Evolutionary conservation across 2,329 filamentous ascomycete genomes (phyloP).

Genomic region (Fusarium veterinarium): DNA sequence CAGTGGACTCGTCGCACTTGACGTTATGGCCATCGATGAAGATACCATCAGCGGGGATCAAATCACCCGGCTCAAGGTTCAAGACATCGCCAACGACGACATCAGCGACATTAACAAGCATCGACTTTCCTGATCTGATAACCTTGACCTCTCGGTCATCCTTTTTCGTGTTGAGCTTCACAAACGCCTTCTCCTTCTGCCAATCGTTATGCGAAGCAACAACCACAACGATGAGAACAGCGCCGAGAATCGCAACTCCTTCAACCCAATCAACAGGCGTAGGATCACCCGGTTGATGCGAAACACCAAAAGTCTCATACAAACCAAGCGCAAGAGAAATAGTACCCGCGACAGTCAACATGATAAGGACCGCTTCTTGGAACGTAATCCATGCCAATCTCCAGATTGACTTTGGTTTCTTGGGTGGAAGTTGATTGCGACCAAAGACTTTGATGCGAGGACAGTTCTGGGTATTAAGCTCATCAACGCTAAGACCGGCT

Average conservation of each 20-base stretch:
- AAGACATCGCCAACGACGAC: conserved; percentile 18
- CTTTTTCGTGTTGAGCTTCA: conserved; percentile 26
- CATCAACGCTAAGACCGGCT: conserved; percentile 25
- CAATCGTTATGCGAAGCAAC: conserved; percentile 26
- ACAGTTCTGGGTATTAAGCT: neutral
- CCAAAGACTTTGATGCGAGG: conserved; percentile 10
- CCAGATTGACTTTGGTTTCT: conserved; percentile 26
- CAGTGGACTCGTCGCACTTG: conserved; percentile 45
- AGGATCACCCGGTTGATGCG: conserved; percentile 11
- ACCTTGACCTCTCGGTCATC: conserved; percentile 31
- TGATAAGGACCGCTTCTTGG: conserved; percentile 17
- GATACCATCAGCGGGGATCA: conserved; percentile 18
- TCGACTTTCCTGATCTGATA: conserved; percentile 13
- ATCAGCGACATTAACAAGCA: conserved; percentile 17
- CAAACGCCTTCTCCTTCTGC: conserved; percentile 27
- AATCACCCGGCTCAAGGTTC: conserved; percentile 20
- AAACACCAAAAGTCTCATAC: conserved; percentile 12
- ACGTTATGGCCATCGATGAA: conserved; percentile 26
- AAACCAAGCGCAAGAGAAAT: conserved; percentile 19
- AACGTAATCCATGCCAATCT: conserved; percentile 22
- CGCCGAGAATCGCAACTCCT: conserved; percentile 20
- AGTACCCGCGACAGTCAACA: conserved; percentile 18
- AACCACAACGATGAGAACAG: conserved; percentile 16
- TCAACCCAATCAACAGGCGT: conserved; percentile 26
- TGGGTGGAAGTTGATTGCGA: conserved; percentile 7